Evolutionary conservation across 2,329 filamentous ascomycete species (phyloP).

Genomic region (Ceratocystis eucalypticola): DNA sequence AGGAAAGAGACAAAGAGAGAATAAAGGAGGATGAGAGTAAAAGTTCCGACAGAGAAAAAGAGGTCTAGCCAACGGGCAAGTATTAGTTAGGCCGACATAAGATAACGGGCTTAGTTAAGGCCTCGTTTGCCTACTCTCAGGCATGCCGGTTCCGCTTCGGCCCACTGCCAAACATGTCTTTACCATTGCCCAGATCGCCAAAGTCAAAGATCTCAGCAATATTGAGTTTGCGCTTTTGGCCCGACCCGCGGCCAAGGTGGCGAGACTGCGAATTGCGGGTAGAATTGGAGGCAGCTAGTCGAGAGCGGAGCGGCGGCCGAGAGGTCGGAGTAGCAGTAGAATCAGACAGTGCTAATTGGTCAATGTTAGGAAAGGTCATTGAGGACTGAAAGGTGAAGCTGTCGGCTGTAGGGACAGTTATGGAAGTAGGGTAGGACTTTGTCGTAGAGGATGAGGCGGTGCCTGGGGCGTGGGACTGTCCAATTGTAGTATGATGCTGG

Average conservation of each 20-base stretch:
- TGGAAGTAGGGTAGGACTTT: constrained; percentile 9
- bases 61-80: not conserved
- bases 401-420: constrained; percentile 41
- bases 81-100: not conserved
- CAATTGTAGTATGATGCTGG: not conserved
- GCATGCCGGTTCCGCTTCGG: constrained; percentile 40
- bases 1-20: not conserved
- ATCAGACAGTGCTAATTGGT: constrained; percentile 47
- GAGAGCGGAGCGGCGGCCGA: constrained; percentile 11
- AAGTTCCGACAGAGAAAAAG: not conserved
- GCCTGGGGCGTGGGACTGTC: not conserved
- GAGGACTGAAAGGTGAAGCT: constrained; percentile 57
- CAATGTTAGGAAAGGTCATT: constrained; percentile 44
- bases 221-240: constrained; percentile 59
- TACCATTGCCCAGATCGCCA: constrained; percentile 47
- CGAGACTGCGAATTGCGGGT: constrained; percentile 22
- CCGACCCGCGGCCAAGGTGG: constrained; percentile 49
- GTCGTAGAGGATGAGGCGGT: constrained; percentile 12
- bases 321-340: constrained; percentile 25
- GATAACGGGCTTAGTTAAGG: not conserved
- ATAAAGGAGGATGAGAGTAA: not conserved
- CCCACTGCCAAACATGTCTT: constrained; percentile 41
- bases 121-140: constrained; percentile 20
- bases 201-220: constrained; percentile 65
- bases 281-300: constrained; percentile 20